Evolutionary conservation across 2,329 filamentous ascomycete species (phyloP).

Genomic region (Rachicladosporium sp.): DNA sequence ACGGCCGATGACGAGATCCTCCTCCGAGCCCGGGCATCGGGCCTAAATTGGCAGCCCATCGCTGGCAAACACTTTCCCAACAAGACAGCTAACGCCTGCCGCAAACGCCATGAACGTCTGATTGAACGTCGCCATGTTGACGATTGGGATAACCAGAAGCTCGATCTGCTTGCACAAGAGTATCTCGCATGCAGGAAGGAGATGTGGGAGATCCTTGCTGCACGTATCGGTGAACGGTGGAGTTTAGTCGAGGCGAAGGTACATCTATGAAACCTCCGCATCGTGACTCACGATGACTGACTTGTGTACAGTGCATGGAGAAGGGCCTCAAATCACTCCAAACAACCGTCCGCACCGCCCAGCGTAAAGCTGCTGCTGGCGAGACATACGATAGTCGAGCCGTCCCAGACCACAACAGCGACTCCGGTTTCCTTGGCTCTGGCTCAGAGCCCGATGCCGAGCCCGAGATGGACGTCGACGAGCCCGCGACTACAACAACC

Average conservation of each 20-base stretch:
- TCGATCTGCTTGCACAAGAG: conserved; percentile 61
- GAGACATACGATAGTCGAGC: conserved; percentile 16
- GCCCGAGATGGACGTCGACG: conserved; percentile 37
- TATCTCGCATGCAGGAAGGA: conserved; percentile 71
- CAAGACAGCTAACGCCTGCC: conserved; percentile 72
- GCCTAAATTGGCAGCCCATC: conserved; percentile 75
- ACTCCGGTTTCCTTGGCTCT: conserved; percentile 50
- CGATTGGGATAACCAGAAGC: conserved; percentile 66
- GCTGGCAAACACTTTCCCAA: conserved; percentile 61
- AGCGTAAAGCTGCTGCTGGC: conserved; percentile 47
- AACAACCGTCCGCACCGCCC: conserved; percentile 52
- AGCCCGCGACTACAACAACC: conserved; percentile 7
- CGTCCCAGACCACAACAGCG: conserved; percentile 43
- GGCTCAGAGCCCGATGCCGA: conserved; percentile 42
- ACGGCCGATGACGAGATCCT: conserved; percentile 62
- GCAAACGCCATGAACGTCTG: conserved; percentile 75
- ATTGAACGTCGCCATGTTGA: conserved; percentile 62
- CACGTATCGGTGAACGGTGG: conserved; percentile 45
- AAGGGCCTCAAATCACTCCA: conserved; percentile 72
- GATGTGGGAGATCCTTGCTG: conserved; percentile 67
- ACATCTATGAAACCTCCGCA: conserved; percentile 28
- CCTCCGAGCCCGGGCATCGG: conserved; percentile 56
- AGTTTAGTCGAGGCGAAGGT: conserved; percentile 71
- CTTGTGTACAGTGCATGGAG: conserved; percentile 57
- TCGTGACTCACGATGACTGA: conserved; percentile 6